Percentiles rank a stretch among this genome's conserved stretches.
These are phyloP conservation scores for Globisporangium canariense DNA, from an alignment of 352 stramenopile genomes.

Conservation along the genomic window DNA sequence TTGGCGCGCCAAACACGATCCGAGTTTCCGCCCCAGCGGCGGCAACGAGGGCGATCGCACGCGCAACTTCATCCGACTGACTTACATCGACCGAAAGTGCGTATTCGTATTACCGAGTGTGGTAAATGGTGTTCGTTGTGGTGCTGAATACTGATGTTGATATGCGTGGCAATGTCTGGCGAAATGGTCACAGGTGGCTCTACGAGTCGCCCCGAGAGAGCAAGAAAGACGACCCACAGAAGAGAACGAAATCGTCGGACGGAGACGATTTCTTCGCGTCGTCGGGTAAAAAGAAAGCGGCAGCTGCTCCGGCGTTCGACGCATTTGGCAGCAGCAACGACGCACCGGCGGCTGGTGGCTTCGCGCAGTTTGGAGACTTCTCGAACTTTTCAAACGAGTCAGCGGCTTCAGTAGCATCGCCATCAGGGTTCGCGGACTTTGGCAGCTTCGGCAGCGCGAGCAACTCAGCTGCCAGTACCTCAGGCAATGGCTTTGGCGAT, in stretches of 20 bases:
- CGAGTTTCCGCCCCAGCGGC: conserved; percentile 70
- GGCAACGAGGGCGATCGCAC: conserved; percentile 76
- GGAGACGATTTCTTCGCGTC: conserved; percentile 50
- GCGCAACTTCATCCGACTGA: conserved; percentile 87
- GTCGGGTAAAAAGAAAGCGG: conserved; percentile 22
- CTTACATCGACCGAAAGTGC: conserved; percentile 86
- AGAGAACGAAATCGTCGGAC: conserved; percentile 34
- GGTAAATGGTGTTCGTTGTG: background rate
- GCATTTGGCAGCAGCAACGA: conserved; percentile 22
- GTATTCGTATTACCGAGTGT: background rate
- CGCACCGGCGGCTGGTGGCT: conserved; percentile 28
- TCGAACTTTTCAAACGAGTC: conserved; percentile 55
- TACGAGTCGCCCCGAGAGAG: conserved; percentile 66
- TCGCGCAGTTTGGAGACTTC: conserved; percentile 75
- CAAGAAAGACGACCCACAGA: conserved; percentile 38
- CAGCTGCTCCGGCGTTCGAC: conserved; percentile 29
- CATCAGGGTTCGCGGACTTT: conserved; percentile 55
- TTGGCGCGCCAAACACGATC: conserved; percentile 80
- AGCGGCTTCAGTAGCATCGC: conserved; percentile 27
- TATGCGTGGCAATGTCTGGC: background rate
- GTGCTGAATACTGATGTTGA: background rate
- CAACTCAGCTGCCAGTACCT: conserved; percentile 19
- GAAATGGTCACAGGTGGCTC: conserved; percentile 47
- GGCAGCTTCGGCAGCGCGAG: conserved; percentile 37
- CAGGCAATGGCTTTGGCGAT: conserved; percentile 29